Conservation (phyloP, 2,329 filamentous ascomycete species). For the Colletotrichum ledebouriae region DNA sequence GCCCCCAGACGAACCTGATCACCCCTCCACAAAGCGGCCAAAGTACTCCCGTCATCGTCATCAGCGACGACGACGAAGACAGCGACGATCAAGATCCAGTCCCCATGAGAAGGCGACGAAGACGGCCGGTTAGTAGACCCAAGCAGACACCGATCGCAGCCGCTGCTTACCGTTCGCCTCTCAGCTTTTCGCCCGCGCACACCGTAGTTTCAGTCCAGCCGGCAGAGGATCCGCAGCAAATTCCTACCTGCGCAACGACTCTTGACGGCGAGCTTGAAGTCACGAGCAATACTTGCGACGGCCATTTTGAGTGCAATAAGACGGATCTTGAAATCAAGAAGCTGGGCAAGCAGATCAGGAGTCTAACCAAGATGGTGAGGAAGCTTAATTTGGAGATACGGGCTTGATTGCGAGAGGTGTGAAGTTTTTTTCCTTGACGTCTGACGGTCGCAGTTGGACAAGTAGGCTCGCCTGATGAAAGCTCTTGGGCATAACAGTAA, state of each 20-base stretch:
- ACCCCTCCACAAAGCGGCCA: conserved; percentile 13
- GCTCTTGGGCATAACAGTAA: neutral
- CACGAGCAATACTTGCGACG: neutral
- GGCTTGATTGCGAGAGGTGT: neutral
- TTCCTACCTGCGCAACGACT: neutral
- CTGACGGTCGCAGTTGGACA: neutral
- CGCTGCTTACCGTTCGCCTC: neutral
- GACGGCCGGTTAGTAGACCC: neutral
- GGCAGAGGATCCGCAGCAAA: neutral
- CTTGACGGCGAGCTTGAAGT: neutral
- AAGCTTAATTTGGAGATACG: neutral
- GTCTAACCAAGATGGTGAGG: conserved; percentile 4
- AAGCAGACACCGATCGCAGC: neutral
- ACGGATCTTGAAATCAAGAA: conserved; percentile 10
- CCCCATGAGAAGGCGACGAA: neutral
- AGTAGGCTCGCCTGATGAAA: no score
- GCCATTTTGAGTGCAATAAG: neutral
- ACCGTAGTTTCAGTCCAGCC: conserved; percentile 9
- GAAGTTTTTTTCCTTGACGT: neutral
- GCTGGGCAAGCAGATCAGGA: conserved; percentile 21
- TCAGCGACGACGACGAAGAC: neutral
- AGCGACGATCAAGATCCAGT: neutral
- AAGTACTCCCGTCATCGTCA: neutral
- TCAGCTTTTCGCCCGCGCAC: neutral
- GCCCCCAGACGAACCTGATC: neutral